Evolutionary conservation across 495 filamentous ascomycete genomes (phyloP), one percentile per base, ranked within the genome.

Genomic region (Glonium stellatum): DNA sequence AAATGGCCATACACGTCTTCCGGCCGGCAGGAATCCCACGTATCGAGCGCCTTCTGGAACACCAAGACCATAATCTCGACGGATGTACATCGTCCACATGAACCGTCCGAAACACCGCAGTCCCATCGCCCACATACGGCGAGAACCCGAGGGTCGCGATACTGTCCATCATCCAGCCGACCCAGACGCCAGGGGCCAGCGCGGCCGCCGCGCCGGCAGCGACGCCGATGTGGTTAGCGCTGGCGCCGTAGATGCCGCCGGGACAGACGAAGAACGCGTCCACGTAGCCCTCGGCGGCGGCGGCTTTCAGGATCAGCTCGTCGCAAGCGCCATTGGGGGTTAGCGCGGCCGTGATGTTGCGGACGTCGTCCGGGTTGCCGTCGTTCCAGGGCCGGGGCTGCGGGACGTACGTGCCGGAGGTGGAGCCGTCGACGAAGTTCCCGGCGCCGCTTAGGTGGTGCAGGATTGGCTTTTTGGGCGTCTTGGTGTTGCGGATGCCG

Each of bases 151-250:
- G 19, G n/a, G 1, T 34, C 5, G 13, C n/a, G 27, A 52, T 52
- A n/a, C 22, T 52, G n/a, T 15, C 15, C 2, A 52, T 15, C 49
- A 52, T 52, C 49, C 49, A 52, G 23, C 4, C 49, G 4, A 25
- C 49, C 49, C 49, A 52, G 4, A 52, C 49, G 49, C 49, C 49
- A n/a, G 27, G 49, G 49, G 49, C 23, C 1, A 18, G 15, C 49
- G n/a, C 49, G 22, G 13, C 1, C 2, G 15, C 22, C 21, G n/a
- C 31, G 5, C 53, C 53, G 22, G 53, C 53, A n/a, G 23, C 15
- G 4, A 55, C 4, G 31, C 53, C 36, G 53, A 55, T 55, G 22
- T 55, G 53, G 31, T 55, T 39, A 5, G 15, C 22, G n/a, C 53
- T 55, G 4, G 36, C 27, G 31, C 25, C 53, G 36, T 55, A 55